Conservation (phyloP, 768 basidiomycete species). For the Exidia glandulosa region DNA sequence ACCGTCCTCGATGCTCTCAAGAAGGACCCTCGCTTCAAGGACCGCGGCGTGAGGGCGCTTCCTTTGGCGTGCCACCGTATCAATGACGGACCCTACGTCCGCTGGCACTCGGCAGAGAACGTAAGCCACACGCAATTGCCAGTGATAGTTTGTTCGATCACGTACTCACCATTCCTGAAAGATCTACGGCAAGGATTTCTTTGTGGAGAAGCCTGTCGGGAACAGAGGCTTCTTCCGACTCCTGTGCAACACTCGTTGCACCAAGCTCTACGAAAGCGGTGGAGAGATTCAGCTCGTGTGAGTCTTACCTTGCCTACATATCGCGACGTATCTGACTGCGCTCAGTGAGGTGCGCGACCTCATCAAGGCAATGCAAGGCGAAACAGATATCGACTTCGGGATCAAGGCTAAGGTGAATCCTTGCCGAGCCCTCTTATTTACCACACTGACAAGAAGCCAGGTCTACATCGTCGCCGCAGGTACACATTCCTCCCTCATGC, state of each 20-base stretch:
- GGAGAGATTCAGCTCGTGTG: not conserved
- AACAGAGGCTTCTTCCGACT: not conserved
- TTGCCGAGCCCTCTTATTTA: not conserved
- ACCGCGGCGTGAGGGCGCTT: constrained; percentile 7
- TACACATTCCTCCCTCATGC: not conserved
- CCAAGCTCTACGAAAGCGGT: not conserved
- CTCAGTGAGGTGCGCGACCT: not conserved
- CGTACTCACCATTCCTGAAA: not conserved
- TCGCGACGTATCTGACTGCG: not conserved
- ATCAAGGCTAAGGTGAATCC: not conserved
- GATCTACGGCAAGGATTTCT: not conserved
- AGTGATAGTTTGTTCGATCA: too few species aligned
- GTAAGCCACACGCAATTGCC: constrained; percentile 1
- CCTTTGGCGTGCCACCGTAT: constrained; percentile 14
- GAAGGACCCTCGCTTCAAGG: not conserved
- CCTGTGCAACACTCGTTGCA: not conserved
- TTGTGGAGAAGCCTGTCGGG: not conserved
- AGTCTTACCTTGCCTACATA: not conserved
- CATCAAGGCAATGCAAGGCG: not conserved
- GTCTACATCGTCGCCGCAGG: constrained; percentile 12
- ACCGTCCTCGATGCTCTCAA: constrained; percentile 11
- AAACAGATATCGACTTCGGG: not conserved
- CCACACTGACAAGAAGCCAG: not conserved
- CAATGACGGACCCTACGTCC: constrained; percentile 8
- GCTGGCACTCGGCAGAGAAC: constrained; percentile 13